Conservation (phyloP, 495 filamentous ascomycete genomes). For the Penicillium coffeae region DNA sequence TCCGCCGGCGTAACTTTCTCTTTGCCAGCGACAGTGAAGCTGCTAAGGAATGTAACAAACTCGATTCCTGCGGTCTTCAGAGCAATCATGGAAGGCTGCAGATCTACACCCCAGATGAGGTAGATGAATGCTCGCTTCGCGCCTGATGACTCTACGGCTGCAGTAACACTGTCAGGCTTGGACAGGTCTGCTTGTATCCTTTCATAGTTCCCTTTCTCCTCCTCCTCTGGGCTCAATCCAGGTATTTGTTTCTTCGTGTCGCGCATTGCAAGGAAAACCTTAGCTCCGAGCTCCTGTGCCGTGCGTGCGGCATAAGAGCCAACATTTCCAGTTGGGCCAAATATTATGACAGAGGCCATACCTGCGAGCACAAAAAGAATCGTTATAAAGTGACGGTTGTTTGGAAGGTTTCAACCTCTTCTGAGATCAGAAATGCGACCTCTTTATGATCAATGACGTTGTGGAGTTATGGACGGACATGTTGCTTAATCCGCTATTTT, state of each 20-base stretch:
- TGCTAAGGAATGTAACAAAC: constrained; percentile 4
- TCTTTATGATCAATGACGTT: not conserved
- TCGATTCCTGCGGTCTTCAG: constrained; percentile 6
- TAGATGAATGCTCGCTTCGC: constrained; percentile 20
- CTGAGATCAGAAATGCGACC: no score
- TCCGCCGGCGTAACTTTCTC: constrained; percentile 1
- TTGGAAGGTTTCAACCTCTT: no score
- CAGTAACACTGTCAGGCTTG: constrained; percentile 12
- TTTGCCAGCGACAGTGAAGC: constrained; percentile 1
- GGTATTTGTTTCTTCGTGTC: constrained; percentile 7
- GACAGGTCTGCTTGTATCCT: constrained; percentile 15
- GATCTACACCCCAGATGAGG: not conserved
- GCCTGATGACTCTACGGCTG: constrained; percentile 8
- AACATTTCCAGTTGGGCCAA: constrained; percentile 10
- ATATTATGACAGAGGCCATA: constrained; percentile 8
- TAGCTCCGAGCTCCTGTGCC: constrained; percentile 28
- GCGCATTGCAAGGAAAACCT: constrained; percentile 16
- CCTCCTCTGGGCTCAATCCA: not conserved
- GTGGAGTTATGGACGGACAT: not conserved
- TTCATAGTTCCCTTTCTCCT: not conserved
- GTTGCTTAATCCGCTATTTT: not conserved
- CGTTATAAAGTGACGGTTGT: no score
- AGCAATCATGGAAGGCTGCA: not conserved
- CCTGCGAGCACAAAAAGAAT: no score
- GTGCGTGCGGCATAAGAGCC: constrained; percentile 34